Conservation (phyloP, 2,329 filamentous ascomycete genomes). For the Aureobasidium sp. region DNA sequence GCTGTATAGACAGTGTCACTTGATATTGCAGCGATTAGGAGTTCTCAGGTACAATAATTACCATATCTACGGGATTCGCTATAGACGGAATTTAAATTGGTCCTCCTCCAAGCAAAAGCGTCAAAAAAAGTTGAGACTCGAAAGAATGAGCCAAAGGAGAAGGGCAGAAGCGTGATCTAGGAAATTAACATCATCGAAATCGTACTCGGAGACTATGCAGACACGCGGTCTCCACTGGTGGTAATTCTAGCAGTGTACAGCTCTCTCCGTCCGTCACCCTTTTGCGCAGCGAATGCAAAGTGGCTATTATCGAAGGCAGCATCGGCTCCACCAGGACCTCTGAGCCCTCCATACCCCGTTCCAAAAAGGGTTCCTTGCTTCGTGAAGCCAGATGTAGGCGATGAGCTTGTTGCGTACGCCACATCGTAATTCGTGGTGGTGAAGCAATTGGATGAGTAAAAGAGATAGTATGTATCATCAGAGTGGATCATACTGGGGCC, state of each 20-base stretch:
- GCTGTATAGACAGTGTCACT: no score
- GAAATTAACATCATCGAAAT: background rate
- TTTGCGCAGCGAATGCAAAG: conserved; percentile 17
- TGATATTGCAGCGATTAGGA: no score
- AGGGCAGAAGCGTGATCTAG: no score
- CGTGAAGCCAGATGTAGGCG: conserved; percentile 13
- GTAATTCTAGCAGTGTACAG: conserved; percentile 14
- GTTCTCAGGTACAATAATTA: no score
- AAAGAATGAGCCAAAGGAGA: no score
- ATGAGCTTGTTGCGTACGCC: conserved; percentile 15
- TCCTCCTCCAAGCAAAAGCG: no score
- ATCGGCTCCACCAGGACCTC: conserved; percentile 17
- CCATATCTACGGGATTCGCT: no score
- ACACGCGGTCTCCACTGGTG: background rate
- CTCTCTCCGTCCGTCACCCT: conserved; percentile 11
- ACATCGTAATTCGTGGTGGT: conserved; percentile 21
- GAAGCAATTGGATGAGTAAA: conserved; percentile 25
- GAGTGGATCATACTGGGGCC: conserved; percentile 19
- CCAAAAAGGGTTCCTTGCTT: conserved; percentile 14
- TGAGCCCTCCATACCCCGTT: conserved; percentile 8
- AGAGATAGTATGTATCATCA: conserved; percentile 21
- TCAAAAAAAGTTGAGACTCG: no score
- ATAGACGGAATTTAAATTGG: no score
- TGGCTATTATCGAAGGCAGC: conserved; percentile 14
- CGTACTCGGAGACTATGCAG: background rate